Percentiles rank a stretch among this genome's conserved stretches.
Conservation (phyloP, 2,329 filamentous ascomycete genomes). For the Fusarium sp. region DNA sequence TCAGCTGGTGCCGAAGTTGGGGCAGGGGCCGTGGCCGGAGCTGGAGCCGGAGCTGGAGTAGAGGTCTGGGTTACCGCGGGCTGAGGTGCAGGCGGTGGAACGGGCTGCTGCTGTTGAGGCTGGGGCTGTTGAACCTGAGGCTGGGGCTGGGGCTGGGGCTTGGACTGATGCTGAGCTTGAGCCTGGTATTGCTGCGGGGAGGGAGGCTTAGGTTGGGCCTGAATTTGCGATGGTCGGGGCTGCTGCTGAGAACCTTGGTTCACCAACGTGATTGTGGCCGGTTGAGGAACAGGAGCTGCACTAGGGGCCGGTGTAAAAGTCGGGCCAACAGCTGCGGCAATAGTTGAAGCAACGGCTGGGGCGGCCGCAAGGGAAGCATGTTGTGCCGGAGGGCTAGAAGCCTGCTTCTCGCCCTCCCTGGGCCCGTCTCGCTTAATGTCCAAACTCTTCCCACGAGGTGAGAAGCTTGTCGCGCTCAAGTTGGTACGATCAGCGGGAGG, state of each 20-base stretch:
- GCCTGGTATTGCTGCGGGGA: slow-evolving; percentile 6
- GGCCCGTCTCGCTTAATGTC: slow-evolving; percentile 58
- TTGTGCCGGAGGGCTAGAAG: slow-evolving; percentile 2
- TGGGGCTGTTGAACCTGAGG: background rate
- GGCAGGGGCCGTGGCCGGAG: background rate
- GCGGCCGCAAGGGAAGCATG: slow-evolving; percentile 19
- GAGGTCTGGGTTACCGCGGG: background rate
- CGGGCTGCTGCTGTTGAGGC: background rate
- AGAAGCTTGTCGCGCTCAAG: slow-evolving; percentile 43
- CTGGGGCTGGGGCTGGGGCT: background rate
- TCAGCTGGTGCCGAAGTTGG: background rate
- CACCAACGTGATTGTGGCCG: slow-evolving; percentile 22
- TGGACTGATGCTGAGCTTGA: background rate
- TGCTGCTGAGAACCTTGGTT: slow-evolving; percentile 10
- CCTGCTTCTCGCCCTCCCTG: slow-evolving; percentile 35
- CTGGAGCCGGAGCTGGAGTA: background rate
- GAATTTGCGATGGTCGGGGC: slow-evolving; percentile 11
- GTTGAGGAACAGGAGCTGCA: slow-evolving; percentile 10
- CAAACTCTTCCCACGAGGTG: slow-evolving; percentile 60
- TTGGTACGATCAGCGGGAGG: slow-evolving; percentile 57
- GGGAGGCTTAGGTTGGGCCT: slow-evolving; percentile 6
- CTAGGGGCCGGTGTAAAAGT: slow-evolving; percentile 1
- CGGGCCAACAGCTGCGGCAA: slow-evolving; percentile 9
- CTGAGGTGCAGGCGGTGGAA: slow-evolving; percentile 1
- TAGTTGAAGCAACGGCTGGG: slow-evolving; percentile 14